phyloP scores from a whole-genome alignment of 176 grass and related monocot genomes.

The Carex myosuroides region DNA sequence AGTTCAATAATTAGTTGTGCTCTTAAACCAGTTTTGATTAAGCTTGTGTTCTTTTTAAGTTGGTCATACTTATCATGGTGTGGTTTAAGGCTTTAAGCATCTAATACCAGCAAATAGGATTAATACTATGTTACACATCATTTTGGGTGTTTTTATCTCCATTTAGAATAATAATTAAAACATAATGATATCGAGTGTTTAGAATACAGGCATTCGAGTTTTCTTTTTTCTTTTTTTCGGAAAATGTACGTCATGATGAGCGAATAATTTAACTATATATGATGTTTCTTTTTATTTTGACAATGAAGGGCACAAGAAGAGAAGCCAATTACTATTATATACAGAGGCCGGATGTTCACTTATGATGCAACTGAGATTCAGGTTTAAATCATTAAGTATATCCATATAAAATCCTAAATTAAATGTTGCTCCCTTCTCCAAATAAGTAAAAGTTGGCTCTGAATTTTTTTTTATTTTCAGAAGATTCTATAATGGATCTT shows the following conservation, averaged over 20 bases:
- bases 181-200: neutral
- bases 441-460: neutral
- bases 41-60: neutral
- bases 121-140: neutral
- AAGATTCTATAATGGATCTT: neutral
- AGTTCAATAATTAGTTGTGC: neutral
- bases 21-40: neutral
- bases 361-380: conserved; percentile 20
- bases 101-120: neutral
- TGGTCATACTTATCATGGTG: neutral
- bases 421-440: neutral
- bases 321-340: conserved; percentile 17
- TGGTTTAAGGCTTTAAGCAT: neutral
- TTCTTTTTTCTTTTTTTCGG: too few species aligned
- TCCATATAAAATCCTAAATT: neutral
- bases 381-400: neutral
- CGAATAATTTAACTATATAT: neutral
- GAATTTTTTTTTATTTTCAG: neutral
- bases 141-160: neutral
- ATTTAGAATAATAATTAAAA: neutral
- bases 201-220: neutral
- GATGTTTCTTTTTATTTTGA: neutral
- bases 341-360: conserved; percentile 13
- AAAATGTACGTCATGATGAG: too few species aligned
- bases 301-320: conserved; percentile 11